A percentile compares a stretch with the other conserved stretches of the same genome.
These are phyloP conservation scores for Phytophthora rubi DNA, from an alignment of 352 stramenopile genomes.

Conservation along the genomic window DNA sequence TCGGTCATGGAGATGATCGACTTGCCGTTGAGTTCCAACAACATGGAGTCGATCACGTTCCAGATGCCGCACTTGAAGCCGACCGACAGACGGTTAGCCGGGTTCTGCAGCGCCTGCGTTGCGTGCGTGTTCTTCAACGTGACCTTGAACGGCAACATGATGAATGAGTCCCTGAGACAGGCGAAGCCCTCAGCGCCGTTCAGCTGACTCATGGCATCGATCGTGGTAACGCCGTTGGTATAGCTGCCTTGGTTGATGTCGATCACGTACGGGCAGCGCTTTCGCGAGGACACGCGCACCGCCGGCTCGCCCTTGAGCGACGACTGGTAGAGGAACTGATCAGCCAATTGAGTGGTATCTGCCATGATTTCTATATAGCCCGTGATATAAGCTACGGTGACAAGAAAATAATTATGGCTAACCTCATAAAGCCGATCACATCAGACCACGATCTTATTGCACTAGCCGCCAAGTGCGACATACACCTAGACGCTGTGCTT, in stretches of 20 bases:
- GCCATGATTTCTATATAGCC: too few relatives aligned
- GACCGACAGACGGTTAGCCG: background rate
- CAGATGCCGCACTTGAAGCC: background rate
- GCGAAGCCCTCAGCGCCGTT: background rate
- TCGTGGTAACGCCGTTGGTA: background rate
- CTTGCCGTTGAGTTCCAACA: background rate
- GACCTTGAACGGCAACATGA: background rate
- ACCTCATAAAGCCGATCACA: slow-evolving; percentile 6
- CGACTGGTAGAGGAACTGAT: background rate
- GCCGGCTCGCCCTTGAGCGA: background rate
- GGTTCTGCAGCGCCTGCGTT: accelerated
- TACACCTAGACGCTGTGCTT: background rate
- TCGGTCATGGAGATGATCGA: background rate
- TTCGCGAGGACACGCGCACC: background rate
- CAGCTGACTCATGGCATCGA: background rate
- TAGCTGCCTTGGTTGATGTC: background rate
- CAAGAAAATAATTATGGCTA: slow-evolving; percentile 5
- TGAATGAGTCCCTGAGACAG: background rate
- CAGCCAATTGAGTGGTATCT: slow-evolving; percentile 1
- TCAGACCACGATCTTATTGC: background rate
- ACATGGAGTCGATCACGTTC: background rate
- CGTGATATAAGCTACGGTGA: background rate
- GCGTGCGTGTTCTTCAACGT: background rate
- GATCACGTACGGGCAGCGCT: background rate
- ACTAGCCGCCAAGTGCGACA: background rate